phyloP scores from a whole-genome alignment of 148 eudicot species.

The Persicaria maculosa region DNA sequence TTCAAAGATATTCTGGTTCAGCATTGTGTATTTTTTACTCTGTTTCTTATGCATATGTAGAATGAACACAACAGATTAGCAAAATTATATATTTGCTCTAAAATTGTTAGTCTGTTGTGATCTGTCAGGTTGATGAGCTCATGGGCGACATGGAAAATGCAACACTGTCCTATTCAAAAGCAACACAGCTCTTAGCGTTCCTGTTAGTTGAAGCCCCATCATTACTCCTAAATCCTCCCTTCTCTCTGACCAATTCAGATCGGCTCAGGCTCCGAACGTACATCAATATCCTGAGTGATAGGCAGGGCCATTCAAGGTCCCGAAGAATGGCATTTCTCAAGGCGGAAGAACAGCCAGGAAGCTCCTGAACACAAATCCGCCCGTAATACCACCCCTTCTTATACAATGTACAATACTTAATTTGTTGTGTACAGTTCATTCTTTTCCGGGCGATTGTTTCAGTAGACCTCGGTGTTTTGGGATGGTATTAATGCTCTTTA shows the following conservation, averaged over 20 bases:
- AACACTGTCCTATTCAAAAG: constrained; percentile 53
- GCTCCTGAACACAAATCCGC: constrained; percentile 20
- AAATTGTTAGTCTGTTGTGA: background rate
- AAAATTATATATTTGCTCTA: background rate
- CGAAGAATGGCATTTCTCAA: constrained; percentile 62
- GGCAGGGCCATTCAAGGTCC: constrained; percentile 73
- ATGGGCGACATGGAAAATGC: constrained; percentile 62
- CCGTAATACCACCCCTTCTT: constrained; percentile 18
- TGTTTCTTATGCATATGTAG: too few relatives aligned
- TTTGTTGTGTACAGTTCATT: constrained; percentile 58
- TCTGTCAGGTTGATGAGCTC: constrained; percentile 78
- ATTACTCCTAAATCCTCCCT: constrained; percentile 83
- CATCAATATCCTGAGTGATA: constrained; percentile 57
- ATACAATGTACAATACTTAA: constrained; percentile 39
- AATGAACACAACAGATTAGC: background rate
- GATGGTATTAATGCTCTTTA: constrained; percentile 18
- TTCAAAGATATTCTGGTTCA: too few relatives aligned
- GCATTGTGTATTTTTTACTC: too few relatives aligned
- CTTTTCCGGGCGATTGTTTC: constrained; percentile 34
- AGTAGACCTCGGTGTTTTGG: constrained; percentile 16
- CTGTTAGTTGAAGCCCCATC: constrained; percentile 78
- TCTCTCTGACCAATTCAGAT: constrained; percentile 73
- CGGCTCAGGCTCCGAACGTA: constrained; percentile 64
- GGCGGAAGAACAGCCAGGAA: constrained; percentile 36
- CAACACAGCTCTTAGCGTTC: constrained; percentile 55